Conservation (phyloP, 2,329 filamentous ascomycete species). For the Macrophomina phaseolina region DNA sequence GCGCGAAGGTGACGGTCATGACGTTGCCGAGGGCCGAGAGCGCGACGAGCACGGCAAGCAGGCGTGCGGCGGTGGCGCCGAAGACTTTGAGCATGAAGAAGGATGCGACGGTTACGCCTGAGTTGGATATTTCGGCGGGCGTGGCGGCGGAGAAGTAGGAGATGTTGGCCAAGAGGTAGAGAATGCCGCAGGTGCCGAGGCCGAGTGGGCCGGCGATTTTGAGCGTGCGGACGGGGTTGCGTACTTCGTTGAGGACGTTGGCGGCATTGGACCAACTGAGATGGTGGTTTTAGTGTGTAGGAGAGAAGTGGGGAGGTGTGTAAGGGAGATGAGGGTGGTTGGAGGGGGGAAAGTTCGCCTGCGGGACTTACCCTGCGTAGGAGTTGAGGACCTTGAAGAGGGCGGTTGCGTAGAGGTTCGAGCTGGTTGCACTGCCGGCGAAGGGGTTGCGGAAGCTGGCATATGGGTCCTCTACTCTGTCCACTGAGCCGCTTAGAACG, state of each 20-base stretch:
- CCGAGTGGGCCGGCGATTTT: constrained; percentile 66
- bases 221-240: constrained; percentile 69
- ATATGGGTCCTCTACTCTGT: constrained; percentile 35
- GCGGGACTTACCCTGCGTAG: constrained; percentile 59
- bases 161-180: constrained; percentile 72
- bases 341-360: background rate
- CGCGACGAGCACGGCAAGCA: constrained; percentile 66
- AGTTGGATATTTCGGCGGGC: constrained; percentile 68
- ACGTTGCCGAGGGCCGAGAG: constrained; percentile 73
- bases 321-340: too few species aligned
- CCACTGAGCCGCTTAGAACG: constrained; percentile 38
- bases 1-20: constrained; percentile 70
- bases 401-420: constrained; percentile 66
- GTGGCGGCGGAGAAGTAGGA: constrained; percentile 70
- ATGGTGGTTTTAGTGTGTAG: background rate
- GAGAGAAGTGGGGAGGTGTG: background rate
- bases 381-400: constrained; percentile 73
- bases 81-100: constrained; percentile 71
- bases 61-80: constrained; percentile 60
- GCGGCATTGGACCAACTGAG: constrained; percentile 61
- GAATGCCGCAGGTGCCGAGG: constrained; percentile 64
- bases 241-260: constrained; percentile 74
- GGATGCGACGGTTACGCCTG: constrained; percentile 71
- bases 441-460: constrained; percentile 39
- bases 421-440: constrained; percentile 50